phyloP scores from a whole-genome alignment of 2,329 filamentous ascomycete genomes.

The Colletotrichum agaves region DNA sequence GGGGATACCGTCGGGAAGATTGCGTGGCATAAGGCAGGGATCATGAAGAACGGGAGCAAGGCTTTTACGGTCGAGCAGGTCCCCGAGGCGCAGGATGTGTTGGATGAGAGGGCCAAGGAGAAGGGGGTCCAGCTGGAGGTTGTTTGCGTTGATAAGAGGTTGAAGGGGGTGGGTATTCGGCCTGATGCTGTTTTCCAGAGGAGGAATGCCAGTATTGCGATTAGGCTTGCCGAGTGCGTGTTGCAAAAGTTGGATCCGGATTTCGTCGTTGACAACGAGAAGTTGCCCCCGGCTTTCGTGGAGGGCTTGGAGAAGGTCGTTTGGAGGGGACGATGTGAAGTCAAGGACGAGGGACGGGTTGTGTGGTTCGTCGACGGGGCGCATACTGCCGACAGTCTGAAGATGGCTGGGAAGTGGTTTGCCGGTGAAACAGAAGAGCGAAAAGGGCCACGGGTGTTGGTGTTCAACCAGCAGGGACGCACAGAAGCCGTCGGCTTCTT shows the following conservation, averaged over 20 bases:
- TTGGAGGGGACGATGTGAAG: conserved; percentile 83
- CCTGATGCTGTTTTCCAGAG: conserved; percentile 66
- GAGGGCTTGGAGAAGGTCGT: conserved; percentile 73
- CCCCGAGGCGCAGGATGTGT: conserved; percentile 59
- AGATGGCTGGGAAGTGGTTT: conserved; percentile 83
- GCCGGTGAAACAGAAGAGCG: conserved; percentile 65
- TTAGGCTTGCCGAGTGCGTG: conserved; percentile 60
- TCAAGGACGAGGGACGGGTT: conserved; percentile 54
- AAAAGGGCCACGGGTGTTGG: conserved; percentile 58
- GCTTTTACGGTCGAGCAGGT: conserved; percentile 48
- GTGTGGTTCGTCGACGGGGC: conserved; percentile 90
- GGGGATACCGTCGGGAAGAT: conserved; percentile 84
- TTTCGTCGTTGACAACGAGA: not conserved
- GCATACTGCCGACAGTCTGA: conserved; percentile 86
- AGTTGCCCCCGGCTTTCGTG: conserved; percentile 65
- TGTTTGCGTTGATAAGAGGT: conserved; percentile 44
- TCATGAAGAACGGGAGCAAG: conserved; percentile 74
- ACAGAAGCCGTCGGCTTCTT: conserved; percentile 56
- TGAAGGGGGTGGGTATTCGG: conserved; percentile 57
- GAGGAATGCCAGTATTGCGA: conserved; percentile 68
- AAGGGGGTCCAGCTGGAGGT: conserved; percentile 48
- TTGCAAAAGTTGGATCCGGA: conserved; percentile 53
- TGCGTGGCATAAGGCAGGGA: conserved; percentile 90
- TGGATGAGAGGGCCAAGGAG: conserved; percentile 68
- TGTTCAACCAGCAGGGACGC: conserved; percentile 88